Base-by-base conservation (phyloP, 768 basidiomycete species). In the Boletus coccyginus region DNA sequence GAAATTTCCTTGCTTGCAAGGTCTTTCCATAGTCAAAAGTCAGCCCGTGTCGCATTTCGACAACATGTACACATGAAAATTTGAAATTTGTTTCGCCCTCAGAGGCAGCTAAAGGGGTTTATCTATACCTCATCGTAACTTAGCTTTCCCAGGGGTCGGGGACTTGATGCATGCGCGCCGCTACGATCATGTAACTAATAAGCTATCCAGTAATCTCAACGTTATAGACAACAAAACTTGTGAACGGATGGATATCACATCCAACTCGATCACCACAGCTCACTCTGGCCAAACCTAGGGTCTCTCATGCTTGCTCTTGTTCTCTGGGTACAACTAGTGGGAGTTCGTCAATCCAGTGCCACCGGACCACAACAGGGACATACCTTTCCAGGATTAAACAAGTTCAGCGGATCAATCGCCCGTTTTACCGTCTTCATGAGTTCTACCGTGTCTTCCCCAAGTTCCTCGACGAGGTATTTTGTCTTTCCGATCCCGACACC, bases 401-500 rank as follows among this genome's bases (percentile, higher is more conserved):
- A 74, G 63, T 89, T 85, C 46, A 82, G 66, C 1, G 94, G 93
- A 70, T 96, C 94, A 13, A 94, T 75, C 3, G 86, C 80, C 40
- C 73, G 73, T 72, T 96, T 98, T 63, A 97, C 79, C n/a, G 79
- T 82, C 75, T 83, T 85, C 93, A 97, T 94, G 11, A 96, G 74
- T 46, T 84, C 81, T 12, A 97, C 86, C 0, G 94, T 95, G 5
- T 84, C 86, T 45, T 75, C 76, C 0, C 95, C 95, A 1, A 98
- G 80, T 69, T 98, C 95, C n/a, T 86, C 79, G 17, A 75, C 69
- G 3, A 98, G 80, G 70, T 91, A 96, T 64, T 88, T 83, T 62
- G 84, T 88, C 75, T 94, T 94, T 11, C 92, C 92, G 8, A 94
- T 71, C 1, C 93, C 92, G 14, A 94, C 87, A 0, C 92, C 92